Evolutionary conservation across 768 basidiomycete species (phyloP), one percentile per base, ranked within the genome.

Genomic region (Candolleomyces aberdarensis): DNA sequence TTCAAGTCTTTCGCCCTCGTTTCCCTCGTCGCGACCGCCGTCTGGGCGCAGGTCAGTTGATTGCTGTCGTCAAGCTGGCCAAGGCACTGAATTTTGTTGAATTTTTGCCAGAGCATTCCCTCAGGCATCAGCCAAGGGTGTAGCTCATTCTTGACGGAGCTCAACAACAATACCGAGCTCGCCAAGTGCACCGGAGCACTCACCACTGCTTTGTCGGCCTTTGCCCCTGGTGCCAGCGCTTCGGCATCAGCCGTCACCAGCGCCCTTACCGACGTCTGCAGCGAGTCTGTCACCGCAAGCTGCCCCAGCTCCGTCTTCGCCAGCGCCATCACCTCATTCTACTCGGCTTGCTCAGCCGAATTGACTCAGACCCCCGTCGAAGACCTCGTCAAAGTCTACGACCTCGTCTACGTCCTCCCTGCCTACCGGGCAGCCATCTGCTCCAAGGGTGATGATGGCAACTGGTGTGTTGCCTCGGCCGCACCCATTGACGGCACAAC

Each of bases 401-500:
- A 98, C 70, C 76, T 85, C 32, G 76, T 98, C 31, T 99, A 93
- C 77, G 64, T 80, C 61, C 64, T 96, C 49, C 63, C 70, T 11
- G 94, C 95, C 8, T 70, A 96, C 70, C 76, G 75, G 62, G 65
- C 71, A 6, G 87, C 94, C 29, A 70, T 92, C 32, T 98, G 96
- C 76, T 65, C 88, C 50, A 91, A 92, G 80, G 85, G 90, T 67
- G 85, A 87, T 67, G 76, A 67, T 51, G 87, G 85, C 36, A 75
- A 79, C 43, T 97, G 82, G 75, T 98, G 96, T 69, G 82, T 84
- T 31, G 72, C 81, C 59, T 66, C 83, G 32, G 74, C 85, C 39
- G 72, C 77, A 47, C 64, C 74, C 22, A 70, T 74, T 57, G 59
- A 64, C 52, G 65, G 73, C 15, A 67, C 74, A 0, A 64, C 66